phyloP scores from a whole-genome alignment of 352 stramenopile genomes.

The Plasmopara halstedii region DNA sequence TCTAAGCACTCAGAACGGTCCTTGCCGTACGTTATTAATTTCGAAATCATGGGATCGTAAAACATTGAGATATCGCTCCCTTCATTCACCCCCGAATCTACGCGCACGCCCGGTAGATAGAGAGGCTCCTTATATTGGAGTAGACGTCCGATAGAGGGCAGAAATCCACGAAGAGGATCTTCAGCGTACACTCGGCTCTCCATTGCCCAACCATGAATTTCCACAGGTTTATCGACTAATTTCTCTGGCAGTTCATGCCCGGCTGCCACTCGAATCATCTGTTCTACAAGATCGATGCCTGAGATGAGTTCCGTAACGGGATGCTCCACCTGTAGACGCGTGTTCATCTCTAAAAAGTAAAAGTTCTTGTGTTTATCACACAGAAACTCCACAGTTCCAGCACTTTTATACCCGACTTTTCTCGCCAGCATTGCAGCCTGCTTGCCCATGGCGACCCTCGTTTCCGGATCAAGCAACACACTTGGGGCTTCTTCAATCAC shows the following conservation, averaged over 20 bases:
- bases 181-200: constrained; percentile 96
- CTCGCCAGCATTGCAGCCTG: constrained; percentile 89
- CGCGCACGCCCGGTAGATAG: constrained; percentile 60
- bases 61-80: constrained; percentile 92
- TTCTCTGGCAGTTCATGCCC: constrained; percentile 83
- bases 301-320: constrained; percentile 94
- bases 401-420: constrained; percentile 90
- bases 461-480: constrained; percentile 85
- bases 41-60: constrained; percentile 97
- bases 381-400: constrained; percentile 97
- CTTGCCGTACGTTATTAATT: constrained; percentile 87
- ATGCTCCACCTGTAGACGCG: constrained; percentile 92
- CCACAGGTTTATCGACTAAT: constrained; percentile 53
- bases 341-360: constrained; percentile 99
- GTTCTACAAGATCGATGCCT: constrained; percentile 92
- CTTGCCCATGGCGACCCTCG: constrained; percentile 59
- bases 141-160: constrained; percentile 93
- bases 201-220: constrained; percentile 79
- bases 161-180: constrained; percentile 91
- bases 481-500: constrained; percentile 93
- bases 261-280: constrained; percentile 93
- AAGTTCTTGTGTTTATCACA: constrained; percentile 95
- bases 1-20: constrained; percentile 78
- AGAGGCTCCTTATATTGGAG: constrained; percentile 88
- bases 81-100: constrained; percentile 90